These are phyloP conservation scores for Mrakia frigida DNA, from an alignment of 768 basidiomycete species.

Conservation along the genomic window DNA sequence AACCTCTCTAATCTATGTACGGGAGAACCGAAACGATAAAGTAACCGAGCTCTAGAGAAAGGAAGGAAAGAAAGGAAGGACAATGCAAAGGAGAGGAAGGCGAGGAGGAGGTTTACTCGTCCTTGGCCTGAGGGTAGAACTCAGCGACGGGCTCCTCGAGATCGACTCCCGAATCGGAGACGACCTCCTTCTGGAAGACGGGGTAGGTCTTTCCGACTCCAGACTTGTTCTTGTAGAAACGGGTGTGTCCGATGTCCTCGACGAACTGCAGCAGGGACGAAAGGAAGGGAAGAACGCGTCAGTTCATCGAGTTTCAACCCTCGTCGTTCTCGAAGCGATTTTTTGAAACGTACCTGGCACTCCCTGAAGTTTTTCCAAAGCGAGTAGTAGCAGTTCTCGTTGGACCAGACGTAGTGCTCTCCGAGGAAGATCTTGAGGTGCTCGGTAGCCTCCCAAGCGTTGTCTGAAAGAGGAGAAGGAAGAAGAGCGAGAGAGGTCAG, in stretches of 20 bases:
- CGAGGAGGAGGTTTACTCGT: conserved; percentile 18
- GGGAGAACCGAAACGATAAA: not conserved
- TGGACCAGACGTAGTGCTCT: conserved; percentile 46
- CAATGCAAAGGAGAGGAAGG: not conserved
- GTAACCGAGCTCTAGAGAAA: not conserved
- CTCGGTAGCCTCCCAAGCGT: conserved; percentile 77
- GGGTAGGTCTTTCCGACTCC: conserved; percentile 70
- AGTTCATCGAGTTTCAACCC: not conserved
- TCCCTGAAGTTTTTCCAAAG: conserved; percentile 54
- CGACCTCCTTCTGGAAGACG: conserved; percentile 51
- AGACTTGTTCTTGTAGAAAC: conserved; percentile 56
- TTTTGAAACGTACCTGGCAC: conserved; percentile 57
- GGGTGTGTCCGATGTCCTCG: conserved; percentile 83
- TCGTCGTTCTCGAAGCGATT: not conserved
- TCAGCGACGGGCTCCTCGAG: conserved; percentile 43
- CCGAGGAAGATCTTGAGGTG: conserved; percentile 74
- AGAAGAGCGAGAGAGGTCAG: conserved; percentile 21
- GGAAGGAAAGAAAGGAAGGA: not conserved
- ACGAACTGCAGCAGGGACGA: conserved; percentile 57
- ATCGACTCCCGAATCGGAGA: conserved; percentile 65
- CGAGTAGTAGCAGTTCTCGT: conserved; percentile 53
- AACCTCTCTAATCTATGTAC: too few species aligned
- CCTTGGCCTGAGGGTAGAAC: conserved; percentile 18
- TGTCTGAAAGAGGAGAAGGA: conserved; percentile 44
- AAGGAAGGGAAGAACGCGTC: not conserved